A percentile compares a stretch with the other conserved stretches of the same genome.
Evolutionary conservation across 176 grass and related monocot genomes (phyloP).

Genomic region (Avena eriantha): DNA sequence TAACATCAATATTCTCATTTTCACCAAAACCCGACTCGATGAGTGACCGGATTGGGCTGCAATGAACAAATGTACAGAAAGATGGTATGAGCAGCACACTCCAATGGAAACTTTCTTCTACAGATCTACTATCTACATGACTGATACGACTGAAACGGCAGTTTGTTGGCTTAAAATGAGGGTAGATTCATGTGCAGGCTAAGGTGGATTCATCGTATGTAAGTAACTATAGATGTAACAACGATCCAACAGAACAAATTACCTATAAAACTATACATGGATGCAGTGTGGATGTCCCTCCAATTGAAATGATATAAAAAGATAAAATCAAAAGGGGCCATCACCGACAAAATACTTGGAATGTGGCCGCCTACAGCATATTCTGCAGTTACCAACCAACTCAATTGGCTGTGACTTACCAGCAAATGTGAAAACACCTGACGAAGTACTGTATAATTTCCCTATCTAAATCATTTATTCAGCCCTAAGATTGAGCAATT

Average conservation of each 20-base stretch:
- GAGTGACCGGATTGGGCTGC: conserved; percentile 77
- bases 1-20: conserved; percentile 56
- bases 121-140: neutral
- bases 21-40: conserved; percentile 70
- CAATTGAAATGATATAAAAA: neutral
- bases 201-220: neutral
- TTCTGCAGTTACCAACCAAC: conserved; percentile 1
- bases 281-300: neutral
- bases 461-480: neutral
- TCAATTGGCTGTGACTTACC: neutral
- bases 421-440: neutral
- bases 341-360: neutral
- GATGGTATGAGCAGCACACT: conserved; percentile 24
- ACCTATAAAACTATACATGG: neutral
- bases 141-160: neutral
- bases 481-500: neutral
- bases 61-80: neutral
- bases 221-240: neutral
- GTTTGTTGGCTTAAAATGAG: neutral
- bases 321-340: neutral
- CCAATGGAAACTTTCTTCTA: neutral
- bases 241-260: neutral
- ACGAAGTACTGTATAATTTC: neutral
- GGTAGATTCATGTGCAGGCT: neutral
- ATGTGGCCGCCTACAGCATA: conserved; percentile 11